phyloP scores from a whole-genome alignment of 495 filamentous ascomycete genomes.

The Trichoderma parareesei region DNA sequence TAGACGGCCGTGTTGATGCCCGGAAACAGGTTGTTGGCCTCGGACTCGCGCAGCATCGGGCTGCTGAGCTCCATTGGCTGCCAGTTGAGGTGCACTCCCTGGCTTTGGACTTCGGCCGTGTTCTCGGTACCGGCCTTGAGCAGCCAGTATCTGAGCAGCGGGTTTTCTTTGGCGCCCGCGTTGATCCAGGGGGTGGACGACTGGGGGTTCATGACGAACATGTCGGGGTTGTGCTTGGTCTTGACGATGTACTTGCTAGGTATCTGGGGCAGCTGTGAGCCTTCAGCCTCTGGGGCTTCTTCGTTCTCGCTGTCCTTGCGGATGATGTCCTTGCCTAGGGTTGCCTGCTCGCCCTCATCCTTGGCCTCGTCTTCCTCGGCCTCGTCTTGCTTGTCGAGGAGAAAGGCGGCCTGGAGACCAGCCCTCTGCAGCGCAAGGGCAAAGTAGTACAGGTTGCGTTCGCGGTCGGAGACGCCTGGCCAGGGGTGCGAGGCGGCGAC shows the following conservation, averaged over 20 bases:
- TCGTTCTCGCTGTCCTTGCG: neutral
- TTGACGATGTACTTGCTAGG: neutral
- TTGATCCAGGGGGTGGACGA: neutral
- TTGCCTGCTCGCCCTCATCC: too few relatives aligned
- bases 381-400: neutral
- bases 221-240: conserved; percentile 5
- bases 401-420: conserved; percentile 1
- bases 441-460: neutral
- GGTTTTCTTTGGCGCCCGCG: neutral
- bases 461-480: neutral
- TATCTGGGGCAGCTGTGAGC: neutral
- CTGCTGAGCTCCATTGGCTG: neutral
- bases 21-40: conserved; percentile 1
- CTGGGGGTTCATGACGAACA: neutral
- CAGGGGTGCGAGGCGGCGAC: neutral
- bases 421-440: neutral
- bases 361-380: too few relatives aligned
- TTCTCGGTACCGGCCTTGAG: neutral
- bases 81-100: neutral
- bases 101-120: neutral
- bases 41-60: neutral
- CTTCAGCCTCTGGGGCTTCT: neutral
- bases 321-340: neutral
- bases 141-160: conserved; percentile 3
- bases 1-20: conserved; percentile 6